phyloP scores from a whole-genome alignment of 169 alveolate species.

The Perkinsus olseni region DNA sequence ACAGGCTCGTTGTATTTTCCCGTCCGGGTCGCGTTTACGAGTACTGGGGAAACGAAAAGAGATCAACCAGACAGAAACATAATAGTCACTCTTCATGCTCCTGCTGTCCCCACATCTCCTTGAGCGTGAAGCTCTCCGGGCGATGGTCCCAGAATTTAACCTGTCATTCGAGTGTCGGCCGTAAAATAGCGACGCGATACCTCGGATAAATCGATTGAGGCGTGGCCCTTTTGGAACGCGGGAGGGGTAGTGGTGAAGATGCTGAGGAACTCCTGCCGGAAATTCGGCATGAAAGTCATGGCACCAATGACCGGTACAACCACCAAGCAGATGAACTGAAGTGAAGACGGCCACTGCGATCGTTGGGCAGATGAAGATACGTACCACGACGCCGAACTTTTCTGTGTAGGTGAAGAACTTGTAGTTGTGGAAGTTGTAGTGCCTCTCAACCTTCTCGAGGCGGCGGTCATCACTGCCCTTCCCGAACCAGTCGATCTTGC shows the following conservation, averaged over 20 bases:
- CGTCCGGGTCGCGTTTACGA: neutral
- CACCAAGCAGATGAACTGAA: neutral
- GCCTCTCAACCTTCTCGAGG: neutral
- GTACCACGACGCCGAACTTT: neutral
- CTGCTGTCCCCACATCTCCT: neutral
- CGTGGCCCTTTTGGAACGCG: neutral
- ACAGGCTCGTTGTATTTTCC: neutral
- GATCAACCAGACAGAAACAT: no score
- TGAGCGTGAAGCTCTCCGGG: neutral
- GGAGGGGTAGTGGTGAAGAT: neutral
- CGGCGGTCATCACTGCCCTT: neutral
- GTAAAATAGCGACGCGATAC: neutral
- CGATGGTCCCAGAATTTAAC: neutral
- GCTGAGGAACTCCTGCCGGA: neutral
- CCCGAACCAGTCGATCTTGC: neutral
- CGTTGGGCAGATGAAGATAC: no score
- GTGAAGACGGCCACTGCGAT: no score
- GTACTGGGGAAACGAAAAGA: no score
- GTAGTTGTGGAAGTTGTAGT: neutral
- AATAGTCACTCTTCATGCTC: neutral
- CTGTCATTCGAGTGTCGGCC: neutral
- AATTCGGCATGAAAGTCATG: neutral
- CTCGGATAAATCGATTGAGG: neutral
- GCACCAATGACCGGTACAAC: neutral
- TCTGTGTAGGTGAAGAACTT: neutral